Evolutionary conservation across 306 rosid genomes (phyloP).

Genomic region (Lablab purpureus): DNA sequence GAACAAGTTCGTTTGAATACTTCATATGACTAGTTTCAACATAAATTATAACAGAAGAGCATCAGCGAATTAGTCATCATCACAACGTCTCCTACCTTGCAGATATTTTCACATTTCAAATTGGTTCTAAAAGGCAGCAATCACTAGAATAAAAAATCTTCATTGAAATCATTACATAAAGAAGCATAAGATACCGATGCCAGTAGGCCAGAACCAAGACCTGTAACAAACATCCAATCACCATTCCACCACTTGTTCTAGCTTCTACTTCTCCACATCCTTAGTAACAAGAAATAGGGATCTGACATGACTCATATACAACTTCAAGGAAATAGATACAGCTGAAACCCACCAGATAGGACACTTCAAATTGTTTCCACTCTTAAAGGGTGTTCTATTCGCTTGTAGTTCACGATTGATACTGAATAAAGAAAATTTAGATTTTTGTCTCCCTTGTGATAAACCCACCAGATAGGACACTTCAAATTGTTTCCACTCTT

Average conservation of each 20-base stretch:
- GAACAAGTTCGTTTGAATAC: not conserved
- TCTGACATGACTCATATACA: too few species aligned
- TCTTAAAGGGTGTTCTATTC: too few species aligned
- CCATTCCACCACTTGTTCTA: not conserved
- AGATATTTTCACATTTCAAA: not conserved
- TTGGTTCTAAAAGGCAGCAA: not conserved
- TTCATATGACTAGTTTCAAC: not conserved
- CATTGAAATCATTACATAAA: not conserved
- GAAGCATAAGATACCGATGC: not conserved
- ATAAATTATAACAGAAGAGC: constrained; percentile 1
- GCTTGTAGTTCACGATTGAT: too few species aligned
- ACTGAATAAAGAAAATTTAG: too few species aligned
- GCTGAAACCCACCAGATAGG: too few species aligned
- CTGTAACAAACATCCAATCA: not conserved
- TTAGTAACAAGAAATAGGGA: too few species aligned
- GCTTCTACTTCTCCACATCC: not conserved
- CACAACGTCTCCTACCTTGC: not conserved
- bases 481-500: too few species aligned
- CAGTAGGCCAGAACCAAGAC: not conserved
- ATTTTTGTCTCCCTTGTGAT: too few species aligned
- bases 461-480: too few species aligned
- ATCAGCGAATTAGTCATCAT: constrained; percentile 2
- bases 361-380: too few species aligned
- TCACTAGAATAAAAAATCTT: constrained; percentile 1
- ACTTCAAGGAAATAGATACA: too few species aligned